phyloP scores from a whole-genome alignment of 1,139 yeast genomes.

The Pneumocystis canis region DNA sequence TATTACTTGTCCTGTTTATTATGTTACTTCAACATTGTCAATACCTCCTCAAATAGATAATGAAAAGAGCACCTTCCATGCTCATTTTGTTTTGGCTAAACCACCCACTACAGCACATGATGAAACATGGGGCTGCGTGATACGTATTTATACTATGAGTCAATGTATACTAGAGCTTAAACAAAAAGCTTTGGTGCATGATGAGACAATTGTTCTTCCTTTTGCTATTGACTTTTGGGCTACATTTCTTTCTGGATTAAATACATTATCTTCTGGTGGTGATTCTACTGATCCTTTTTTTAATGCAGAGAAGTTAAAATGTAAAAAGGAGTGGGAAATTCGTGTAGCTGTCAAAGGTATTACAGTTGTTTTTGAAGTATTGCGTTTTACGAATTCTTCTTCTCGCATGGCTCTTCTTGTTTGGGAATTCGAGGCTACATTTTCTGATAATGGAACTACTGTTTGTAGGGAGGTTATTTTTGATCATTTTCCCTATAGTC shows the following conservation, averaged over 20 bases:
- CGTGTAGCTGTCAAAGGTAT: neutral
- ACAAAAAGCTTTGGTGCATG: conserved; percentile 7
- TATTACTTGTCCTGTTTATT: conserved; percentile 7
- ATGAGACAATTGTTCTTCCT: conserved; percentile 5
- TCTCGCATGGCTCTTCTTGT: neutral
- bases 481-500: neutral
- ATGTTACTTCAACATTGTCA: conserved; percentile 5
- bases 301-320: neutral
- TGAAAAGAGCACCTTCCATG: conserved; percentile 7
- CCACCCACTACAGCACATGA: conserved; percentile 1
- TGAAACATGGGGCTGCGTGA: conserved; percentile 9
- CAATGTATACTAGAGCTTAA: conserved; percentile 6
- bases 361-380: neutral
- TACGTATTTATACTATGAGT: conserved; percentile 11
- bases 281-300: neutral
- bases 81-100: conserved; percentile 5
- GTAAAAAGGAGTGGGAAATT: neutral
- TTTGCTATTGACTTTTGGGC: conserved; percentile 13
- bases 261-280: neutral
- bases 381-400: neutral
- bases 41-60: conserved; percentile 6
- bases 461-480: neutral
- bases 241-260: conserved; percentile 10
- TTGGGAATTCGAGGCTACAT: neutral
- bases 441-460: neutral